Conservation (phyloP, 768 basidiomycete species). For the Clitopilus hobsonii region DNA sequence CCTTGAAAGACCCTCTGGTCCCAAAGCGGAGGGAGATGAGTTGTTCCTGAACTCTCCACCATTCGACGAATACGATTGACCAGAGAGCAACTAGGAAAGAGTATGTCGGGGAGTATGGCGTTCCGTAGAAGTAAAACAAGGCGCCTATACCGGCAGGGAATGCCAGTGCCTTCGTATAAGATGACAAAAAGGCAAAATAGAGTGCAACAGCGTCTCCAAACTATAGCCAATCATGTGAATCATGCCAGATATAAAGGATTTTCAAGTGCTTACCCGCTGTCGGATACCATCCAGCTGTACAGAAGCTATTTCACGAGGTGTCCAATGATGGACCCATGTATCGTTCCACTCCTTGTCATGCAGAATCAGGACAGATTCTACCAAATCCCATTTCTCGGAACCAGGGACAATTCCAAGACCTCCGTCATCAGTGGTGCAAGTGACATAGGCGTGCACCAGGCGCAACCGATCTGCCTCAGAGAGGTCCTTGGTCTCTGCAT, state of each 20-base stretch:
- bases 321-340: constrained; percentile 75
- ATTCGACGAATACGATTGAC: constrained; percentile 84
- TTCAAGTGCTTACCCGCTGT: constrained; percentile 50
- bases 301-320: constrained; percentile 55
- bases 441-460: constrained; percentile 69
- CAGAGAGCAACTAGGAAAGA: constrained; percentile 76
- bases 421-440: constrained; percentile 67
- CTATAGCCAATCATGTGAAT: constrained; percentile 15
- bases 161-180: constrained; percentile 76
- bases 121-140: constrained; percentile 63
- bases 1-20: constrained; percentile 69
- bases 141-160: constrained; percentile 73
- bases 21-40: constrained; percentile 81
- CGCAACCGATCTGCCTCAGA: constrained; percentile 77
- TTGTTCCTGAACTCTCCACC: constrained; percentile 86
- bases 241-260: neutral
- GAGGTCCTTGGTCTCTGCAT: constrained; percentile 40
- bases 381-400: constrained; percentile 68
- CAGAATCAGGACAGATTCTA: constrained; percentile 77
- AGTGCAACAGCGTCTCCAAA: constrained; percentile 82
- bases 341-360: constrained; percentile 84
- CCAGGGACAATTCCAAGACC: constrained; percentile 81
- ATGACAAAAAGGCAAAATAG: constrained; percentile 85
- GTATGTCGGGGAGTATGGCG: constrained; percentile 73
- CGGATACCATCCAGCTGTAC: constrained; percentile 66